Evolutionary conservation across 768 basidiomycete genomes (phyloP), one percentile per base, ranked within the genome.

Genomic region (Fomitopsis serialis): DNA sequence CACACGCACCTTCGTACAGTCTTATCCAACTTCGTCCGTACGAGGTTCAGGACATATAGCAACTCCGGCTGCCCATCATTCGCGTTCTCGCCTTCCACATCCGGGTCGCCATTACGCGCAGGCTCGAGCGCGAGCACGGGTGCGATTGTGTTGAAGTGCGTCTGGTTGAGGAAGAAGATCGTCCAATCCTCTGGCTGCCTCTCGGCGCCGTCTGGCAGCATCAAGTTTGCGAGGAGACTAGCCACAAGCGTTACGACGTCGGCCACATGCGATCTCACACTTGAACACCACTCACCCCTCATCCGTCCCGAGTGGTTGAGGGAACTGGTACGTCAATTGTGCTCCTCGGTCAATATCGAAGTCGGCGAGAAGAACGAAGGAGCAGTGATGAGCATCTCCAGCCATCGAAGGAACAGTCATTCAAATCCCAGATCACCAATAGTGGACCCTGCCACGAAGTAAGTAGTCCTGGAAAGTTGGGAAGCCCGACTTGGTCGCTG

Each of bases 191-290:
- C 92, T 22, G 88, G 72, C 56, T 96, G 90, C 48, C 88, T 84
- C 72, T 99, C 96, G 27, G 94, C 97, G 6, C 97, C 97, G 68
- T 99, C 97, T 11, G 97, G 97, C 21, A 99, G 80, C 97, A 99
- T 99, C 55, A 96, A 80, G 74, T 96, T 96, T 3, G 97, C 97
- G 4, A 99, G 78, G 17, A 95, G 80, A 52, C 95, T 98, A 53
- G 36, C 32, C 37, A 40, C 6, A 40, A 5, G 37, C 37, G 37
- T 17, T 15, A 40, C 37, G 3, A 2, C 12, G 6, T 48, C 52
- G n/a, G n/a, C n/a, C n/a, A n/a, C 35, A 45, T 45, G 27, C 52
- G 57, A 65, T 45, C 23, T 29, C 25, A 8, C 21, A 52, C 29
- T 32, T 5, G 44, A 47, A 37, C 32, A 34, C 44, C 36, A 70